Evolutionary conservation across 768 basidiomycete genomes (phyloP).

Genomic region (Kwoniella bestiolae): DNA sequence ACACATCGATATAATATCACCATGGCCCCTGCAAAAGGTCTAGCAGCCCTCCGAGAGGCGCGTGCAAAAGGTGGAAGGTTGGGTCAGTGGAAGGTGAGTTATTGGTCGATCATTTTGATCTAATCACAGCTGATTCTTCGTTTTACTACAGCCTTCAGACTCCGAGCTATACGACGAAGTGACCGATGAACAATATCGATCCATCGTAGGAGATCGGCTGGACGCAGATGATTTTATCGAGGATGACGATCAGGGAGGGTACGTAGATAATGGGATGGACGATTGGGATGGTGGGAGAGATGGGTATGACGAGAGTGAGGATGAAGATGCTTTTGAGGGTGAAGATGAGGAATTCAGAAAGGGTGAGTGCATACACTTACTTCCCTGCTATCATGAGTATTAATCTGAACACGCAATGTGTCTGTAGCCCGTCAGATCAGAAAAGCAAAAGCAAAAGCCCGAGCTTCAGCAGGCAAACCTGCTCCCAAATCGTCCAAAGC

Average conservation of each 20-base stretch:
- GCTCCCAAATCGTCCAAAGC: no score
- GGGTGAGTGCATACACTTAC: slow-evolving; percentile 29
- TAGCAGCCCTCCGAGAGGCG: slow-evolving; percentile 58
- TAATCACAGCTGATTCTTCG: neutral
- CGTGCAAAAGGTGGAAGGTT: slow-evolving; percentile 56
- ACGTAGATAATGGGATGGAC: slow-evolving; percentile 96
- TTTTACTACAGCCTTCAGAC: slow-evolving; percentile 62
- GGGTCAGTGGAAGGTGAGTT: slow-evolving; percentile 56
- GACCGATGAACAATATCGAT: slow-evolving; percentile 82
- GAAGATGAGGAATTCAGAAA: slow-evolving; percentile 52
- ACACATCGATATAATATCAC: neutral
- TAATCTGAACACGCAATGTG: neutral
- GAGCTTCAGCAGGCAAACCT: slow-evolving; percentile 48
- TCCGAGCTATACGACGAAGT: slow-evolving; percentile 83
- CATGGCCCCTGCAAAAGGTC: slow-evolving; percentile 30
- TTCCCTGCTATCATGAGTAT: no score
- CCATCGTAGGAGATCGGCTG: slow-evolving; percentile 79
- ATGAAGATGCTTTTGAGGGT: slow-evolving; percentile 63
- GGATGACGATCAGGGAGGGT: slow-evolving; percentile 88
- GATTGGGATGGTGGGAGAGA: slow-evolving; percentile 68
- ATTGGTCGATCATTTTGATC: neutral
- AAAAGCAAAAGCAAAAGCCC: slow-evolving; percentile 37
- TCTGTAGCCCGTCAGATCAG: slow-evolving; percentile 38
- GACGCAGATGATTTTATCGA: slow-evolving; percentile 91
- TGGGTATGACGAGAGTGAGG: slow-evolving; percentile 62